These are phyloP conservation scores for Ganoderma sinense DNA, from an alignment of 1,284 basidiomycete genomes.

Conservation along the genomic window DNA sequence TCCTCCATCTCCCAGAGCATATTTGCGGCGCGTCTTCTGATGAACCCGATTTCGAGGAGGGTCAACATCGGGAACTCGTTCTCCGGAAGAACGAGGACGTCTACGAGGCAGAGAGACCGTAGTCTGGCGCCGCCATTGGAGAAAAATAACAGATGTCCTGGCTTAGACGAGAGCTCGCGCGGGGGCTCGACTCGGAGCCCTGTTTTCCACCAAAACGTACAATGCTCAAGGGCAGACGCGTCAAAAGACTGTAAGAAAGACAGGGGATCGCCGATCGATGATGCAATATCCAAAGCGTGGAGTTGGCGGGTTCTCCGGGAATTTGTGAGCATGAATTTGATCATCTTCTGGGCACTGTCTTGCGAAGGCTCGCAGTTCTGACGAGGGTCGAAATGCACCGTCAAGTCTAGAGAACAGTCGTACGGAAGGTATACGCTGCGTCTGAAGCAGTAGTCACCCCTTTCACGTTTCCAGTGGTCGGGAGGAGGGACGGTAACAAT, in stretches of 20 bases:
- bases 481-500: background rate
- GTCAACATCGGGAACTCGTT: constrained; percentile 5
- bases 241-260: background rate
- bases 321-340: background rate
- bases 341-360: background rate
- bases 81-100: background rate
- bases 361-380: no score
- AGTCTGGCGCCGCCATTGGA: background rate
- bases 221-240: background rate
- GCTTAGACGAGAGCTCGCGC: background rate
- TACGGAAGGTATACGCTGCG: background rate
- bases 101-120: constrained; percentile 2
- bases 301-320: background rate
- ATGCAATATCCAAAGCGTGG: background rate
- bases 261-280: background rate
- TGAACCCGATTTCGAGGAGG: background rate
- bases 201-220: background rate
- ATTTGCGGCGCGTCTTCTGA: background rate
- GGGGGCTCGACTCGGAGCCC: background rate
- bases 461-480: no score
- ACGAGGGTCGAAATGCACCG: background rate
- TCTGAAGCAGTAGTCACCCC: background rate
- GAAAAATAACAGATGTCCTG: constrained; percentile 1
- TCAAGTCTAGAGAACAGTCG: background rate
- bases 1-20: background rate